These are phyloP conservation scores for Hippophae tibetana DNA, from an alignment of 306 rosid species.

Conservation along the genomic window DNA sequence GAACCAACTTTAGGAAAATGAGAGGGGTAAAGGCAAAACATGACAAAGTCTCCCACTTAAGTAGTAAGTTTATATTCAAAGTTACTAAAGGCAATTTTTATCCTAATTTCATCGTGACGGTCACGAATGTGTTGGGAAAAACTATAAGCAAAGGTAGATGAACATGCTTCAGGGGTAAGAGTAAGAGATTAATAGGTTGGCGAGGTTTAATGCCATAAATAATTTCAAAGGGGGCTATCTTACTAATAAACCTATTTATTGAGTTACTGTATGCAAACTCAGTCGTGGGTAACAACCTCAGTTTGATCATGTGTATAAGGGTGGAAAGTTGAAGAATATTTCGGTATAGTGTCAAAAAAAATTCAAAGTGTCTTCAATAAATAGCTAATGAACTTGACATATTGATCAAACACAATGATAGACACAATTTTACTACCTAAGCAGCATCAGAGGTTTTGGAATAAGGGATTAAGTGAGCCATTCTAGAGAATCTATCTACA, in stretches of 20 bases:
- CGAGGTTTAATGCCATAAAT: too few species aligned
- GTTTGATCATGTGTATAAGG: conserved; percentile 1
- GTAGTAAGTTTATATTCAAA: too few species aligned
- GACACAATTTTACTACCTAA: background rate
- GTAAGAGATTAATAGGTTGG: too few species aligned
- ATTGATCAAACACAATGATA: background rate
- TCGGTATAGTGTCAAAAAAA: background rate
- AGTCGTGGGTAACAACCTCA: background rate
- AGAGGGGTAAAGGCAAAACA: too few species aligned
- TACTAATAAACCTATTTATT: background rate
- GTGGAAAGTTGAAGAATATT: background rate
- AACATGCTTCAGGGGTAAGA: too few species aligned
- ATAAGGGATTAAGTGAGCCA: conserved; percentile 8
- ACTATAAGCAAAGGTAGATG: too few species aligned
- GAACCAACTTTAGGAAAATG: too few species aligned
- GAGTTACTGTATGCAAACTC: background rate
- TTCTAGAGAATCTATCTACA: background rate
- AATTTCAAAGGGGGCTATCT: background rate
- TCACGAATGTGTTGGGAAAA: too few species aligned
- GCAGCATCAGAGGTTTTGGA: background rate
- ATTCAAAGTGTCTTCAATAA: background rate
- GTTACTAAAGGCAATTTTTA: too few species aligned
- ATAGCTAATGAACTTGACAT: background rate
- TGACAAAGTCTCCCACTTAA: too few species aligned
- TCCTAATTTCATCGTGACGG: too few species aligned